A percentile compares a stretch with the other conserved stretches of the same genome.
Evolutionary conservation across 148 eudicot species (phyloP).

Genomic region (Diospyros lotus): DNA sequence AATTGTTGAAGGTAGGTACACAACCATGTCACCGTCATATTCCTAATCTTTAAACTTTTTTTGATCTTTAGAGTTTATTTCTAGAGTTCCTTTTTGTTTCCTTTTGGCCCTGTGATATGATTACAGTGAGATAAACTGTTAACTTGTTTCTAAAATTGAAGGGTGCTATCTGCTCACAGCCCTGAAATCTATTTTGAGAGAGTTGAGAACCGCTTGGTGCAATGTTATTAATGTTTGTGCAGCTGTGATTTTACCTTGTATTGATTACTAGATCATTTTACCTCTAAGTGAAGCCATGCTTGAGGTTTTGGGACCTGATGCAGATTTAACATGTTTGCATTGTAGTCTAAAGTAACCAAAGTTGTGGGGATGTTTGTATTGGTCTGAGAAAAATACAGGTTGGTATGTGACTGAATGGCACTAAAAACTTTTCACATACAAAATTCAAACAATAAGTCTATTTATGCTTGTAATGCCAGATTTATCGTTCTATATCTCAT

Average conservation of each 20-base stretch:
- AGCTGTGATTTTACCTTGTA: background rate
- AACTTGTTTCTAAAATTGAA: background rate
- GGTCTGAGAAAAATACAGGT: too few relatives aligned
- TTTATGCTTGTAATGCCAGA: too few relatives aligned
- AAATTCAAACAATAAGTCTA: too few relatives aligned
- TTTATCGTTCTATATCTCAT: too few relatives aligned
- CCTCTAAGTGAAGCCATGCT: background rate
- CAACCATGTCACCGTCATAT: background rate
- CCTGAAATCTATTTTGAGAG: background rate
- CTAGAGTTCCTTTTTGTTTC: background rate
- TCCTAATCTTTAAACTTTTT: background rate
- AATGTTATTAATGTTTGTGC: background rate
- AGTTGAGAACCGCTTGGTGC: background rate
- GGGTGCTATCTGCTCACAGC: too few relatives aligned
- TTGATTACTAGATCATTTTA: background rate
- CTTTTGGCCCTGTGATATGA: too few relatives aligned
- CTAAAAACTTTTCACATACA: too few relatives aligned
- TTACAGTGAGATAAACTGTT: background rate
- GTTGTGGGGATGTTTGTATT: too few relatives aligned
- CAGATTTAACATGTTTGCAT: too few relatives aligned
- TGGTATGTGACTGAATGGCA: too few relatives aligned
- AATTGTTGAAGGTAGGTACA: constrained; percentile 42
- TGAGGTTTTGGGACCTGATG: background rate
- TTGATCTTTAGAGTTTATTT: background rate
- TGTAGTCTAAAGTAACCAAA: too few relatives aligned